phyloP scores from a whole-genome alignment of 2,329 filamentous ascomycete species.

The Claviceps humidiphila region DNA sequence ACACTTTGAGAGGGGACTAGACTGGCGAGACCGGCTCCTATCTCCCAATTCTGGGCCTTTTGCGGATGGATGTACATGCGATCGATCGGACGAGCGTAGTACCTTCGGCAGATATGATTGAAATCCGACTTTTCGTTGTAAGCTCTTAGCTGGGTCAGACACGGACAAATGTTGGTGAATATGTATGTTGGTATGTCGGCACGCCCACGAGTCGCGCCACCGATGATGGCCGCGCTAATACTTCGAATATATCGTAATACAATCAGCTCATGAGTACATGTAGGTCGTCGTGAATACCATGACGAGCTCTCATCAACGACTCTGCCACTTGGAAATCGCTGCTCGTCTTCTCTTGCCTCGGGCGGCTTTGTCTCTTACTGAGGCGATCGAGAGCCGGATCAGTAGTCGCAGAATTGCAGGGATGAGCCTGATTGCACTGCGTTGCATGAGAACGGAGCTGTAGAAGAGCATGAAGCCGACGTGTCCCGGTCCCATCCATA shows the following conservation, averaged over 20 bases:
- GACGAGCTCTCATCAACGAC: background rate
- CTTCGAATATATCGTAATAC: background rate
- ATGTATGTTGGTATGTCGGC: no score
- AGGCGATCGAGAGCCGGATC: background rate
- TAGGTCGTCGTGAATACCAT: background rate
- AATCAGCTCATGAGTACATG: background rate
- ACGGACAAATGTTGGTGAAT: background rate
- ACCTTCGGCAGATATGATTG: background rate
- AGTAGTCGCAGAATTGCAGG: background rate
- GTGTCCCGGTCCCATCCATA: background rate
- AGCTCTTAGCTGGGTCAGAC: background rate
- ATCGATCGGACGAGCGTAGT: background rate
- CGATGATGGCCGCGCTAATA: background rate
- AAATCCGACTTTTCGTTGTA: background rate
- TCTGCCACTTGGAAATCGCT: background rate
- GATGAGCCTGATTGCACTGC: background rate
- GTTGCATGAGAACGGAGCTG: no score
- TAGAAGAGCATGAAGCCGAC: background rate
- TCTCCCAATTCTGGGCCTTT: background rate
- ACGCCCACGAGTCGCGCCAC: background rate
- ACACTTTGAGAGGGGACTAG: background rate
- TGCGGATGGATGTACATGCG: background rate
- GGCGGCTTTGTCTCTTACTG: background rate
- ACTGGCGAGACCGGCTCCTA: background rate
- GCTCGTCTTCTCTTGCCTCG: background rate